Percentiles rank a stretch among this genome's conserved stretches.
Evolutionary conservation across 2,329 filamentous ascomycete genomes (phyloP).

Genomic region (Pestalotiopsis sp.): DNA sequence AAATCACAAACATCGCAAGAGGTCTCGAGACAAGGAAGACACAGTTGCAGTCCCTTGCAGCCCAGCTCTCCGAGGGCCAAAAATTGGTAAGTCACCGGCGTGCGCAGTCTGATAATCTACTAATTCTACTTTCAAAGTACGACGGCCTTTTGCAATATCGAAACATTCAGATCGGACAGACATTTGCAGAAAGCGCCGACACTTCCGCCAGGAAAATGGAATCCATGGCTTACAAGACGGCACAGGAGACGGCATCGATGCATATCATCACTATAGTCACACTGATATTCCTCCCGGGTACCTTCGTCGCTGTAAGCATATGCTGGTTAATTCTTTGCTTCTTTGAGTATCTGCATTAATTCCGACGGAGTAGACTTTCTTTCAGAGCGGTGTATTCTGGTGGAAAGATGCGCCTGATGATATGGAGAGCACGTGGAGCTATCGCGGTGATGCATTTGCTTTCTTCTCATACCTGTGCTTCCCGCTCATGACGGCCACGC

Average conservation of each 20-base stretch:
- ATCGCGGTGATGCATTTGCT: background rate
- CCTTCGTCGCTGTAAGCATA: background rate
- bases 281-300: constrained; percentile 2
- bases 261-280: constrained; percentile 1
- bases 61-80: background rate
- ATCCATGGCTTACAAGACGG: background rate
- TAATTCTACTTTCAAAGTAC: background rate
- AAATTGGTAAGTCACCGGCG: background rate
- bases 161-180: constrained; percentile 1
- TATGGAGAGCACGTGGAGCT: background rate
- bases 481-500: background rate
- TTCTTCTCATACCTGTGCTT: background rate
- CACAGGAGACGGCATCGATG: constrained; percentile 1
- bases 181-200: background rate
- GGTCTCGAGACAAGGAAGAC: background rate
- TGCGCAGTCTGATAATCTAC: background rate
- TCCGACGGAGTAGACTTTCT: background rate
- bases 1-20: background rate
- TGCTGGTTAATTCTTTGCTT: background rate
- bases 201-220: background rate
- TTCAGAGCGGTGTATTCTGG: background rate
- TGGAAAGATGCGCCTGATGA: background rate
- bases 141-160: constrained; percentile 3
- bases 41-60: background rate
- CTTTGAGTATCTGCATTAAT: background rate